Base-by-base conservation (phyloP, 2,329 filamentous ascomycete species). In the Cephalotrichum gorgonifer region DNA sequence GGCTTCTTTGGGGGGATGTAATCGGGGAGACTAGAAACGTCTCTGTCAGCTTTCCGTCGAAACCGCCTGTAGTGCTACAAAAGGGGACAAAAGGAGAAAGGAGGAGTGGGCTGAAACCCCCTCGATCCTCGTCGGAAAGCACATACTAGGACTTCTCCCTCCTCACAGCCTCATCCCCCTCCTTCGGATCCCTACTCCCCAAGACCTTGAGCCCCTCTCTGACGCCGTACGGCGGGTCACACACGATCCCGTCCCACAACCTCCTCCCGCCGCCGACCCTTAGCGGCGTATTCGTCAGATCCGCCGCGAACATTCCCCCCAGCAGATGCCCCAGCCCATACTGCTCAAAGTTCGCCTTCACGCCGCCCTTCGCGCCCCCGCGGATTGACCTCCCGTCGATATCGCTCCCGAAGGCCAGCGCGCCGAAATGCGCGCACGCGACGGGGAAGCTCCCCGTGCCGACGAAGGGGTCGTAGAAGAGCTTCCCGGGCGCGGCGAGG, bases 191-290 rank as follows among this genome's bases (percentile, higher is more conserved):
- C 53, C 83, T 80, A 48, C 79, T 76, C 1, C 93, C 93, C 1
- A 98, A 73, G 2, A 98, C 91, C 58, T 86, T 86, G 52, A 97
- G 66, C 0, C 93, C 93, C 65, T 98, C 93, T 44, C 93, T 77
- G 6, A 98, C 89, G 2, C 93, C 93, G 61, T 98, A 98, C 0
- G 93, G 93, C 17, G 93, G 93, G 67, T 98, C 93, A 59, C 90
- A 97, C 6, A 97, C 74, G 51, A 98, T 95, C 4, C 88, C 90
- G 64, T 98, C 90, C 51, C 97, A 80, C 55, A 84, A 76, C 46
- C 78, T 64, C n/a, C 59, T 63, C 27, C 64, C 59, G 28, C 64
- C 66, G 45, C 61, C 59, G 50, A 63, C 66, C 41, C 79, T 72
- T 22, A 97, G 67, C 1, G 93, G 93, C 2, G 84, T 84, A 60